Evolutionary conservation across 305 asterid genomes (phyloP), one percentile per base, ranked within the genome.

Genomic region (Solanum aculeatissimum): DNA sequence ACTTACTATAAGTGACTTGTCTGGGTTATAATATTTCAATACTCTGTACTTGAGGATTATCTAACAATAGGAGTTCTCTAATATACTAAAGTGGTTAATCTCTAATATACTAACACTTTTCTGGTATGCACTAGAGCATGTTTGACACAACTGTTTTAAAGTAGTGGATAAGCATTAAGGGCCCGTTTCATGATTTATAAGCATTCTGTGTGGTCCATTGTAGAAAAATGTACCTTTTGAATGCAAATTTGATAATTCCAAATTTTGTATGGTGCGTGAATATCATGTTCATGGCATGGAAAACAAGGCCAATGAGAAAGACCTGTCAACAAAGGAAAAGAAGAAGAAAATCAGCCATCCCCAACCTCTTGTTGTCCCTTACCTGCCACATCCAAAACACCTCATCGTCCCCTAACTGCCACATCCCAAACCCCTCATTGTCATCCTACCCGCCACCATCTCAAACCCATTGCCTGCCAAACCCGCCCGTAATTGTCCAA

Each of bases 401-500:
- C 7, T 14, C 1, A 11, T 14, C 2, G 2, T 49, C 6, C 14
- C 53, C 55, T 6, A 49, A 13, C 16, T 47, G 54, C 54, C 54
- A 47, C 54, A 12, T 12, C 18, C 53, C 4, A 47, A 47, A 47
- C 53, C 4, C 53, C 16, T 47, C 54, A 12, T 47, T 14, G 54
- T 47, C 16, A 13, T 16, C 16, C 54, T 47, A 12, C 55, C 6
- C 13, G 16, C 7, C 66, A 58, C 14, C 0, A 3, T 58, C 66
- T 32, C 66, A 58, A 58, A 58, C 66, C 66, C 3, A 58, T 58
- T 3, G 8, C 66, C 32, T 0, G 8, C 32, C 32, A 21, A 25
- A n/a, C 0, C 40, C 9, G 40, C 79, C 12, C 80, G 7, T 35
- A 35, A 71, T 47, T 87, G 91, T 84, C 85, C 53, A 79, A 93